Evolutionary conservation across 202 grass and related monocot species (phyloP).

Genomic region (Panicum hallii): DNA sequence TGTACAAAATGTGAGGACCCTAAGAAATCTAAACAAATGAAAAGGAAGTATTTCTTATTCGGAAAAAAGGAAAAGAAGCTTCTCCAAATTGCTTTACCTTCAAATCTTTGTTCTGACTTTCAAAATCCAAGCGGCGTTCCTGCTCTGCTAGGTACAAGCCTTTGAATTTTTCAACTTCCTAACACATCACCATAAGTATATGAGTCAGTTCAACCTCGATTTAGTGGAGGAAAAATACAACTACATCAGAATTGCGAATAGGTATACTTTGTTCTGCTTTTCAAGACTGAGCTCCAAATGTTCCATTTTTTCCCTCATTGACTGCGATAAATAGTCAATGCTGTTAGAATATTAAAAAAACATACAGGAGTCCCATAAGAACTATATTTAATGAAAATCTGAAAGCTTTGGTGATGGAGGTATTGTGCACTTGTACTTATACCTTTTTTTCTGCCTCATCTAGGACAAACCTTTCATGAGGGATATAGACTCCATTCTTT

Average conservation of each 20-base stretch:
- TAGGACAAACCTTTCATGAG: constrained; percentile 68
- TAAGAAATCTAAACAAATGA: constrained; percentile 17
- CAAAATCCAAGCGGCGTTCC: constrained; percentile 61
- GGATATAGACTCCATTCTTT: constrained; percentile 89
- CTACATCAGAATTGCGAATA: constrained; percentile 27
- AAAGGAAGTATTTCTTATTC: background rate
- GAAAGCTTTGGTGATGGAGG: constrained; percentile 6
- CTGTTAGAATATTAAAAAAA: constrained; percentile 36
- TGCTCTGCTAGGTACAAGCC: constrained; percentile 63
- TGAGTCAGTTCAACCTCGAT: constrained; percentile 36
- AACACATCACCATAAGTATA: constrained; percentile 40
- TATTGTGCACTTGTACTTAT: background rate
- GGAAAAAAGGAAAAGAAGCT: constrained; percentile 4
- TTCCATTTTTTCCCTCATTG: constrained; percentile 69
- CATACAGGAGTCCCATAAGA: constrained; percentile 29
- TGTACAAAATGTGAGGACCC: constrained; percentile 32
- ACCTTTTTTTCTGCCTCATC: constrained; percentile 92
- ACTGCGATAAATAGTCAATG: constrained; percentile 54
- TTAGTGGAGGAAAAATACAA: constrained; percentile 8
- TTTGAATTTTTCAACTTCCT: constrained; percentile 75
- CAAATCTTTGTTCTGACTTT: constrained; percentile 68
- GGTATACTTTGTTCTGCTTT: constrained; percentile 62
- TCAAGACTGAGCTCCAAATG: constrained; percentile 62
- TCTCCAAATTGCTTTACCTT: constrained; percentile 59
- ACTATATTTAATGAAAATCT: constrained; percentile 32